phyloP scores from a whole-genome alignment of 2,329 filamentous ascomycete species.

The Cercospora sojina region DNA sequence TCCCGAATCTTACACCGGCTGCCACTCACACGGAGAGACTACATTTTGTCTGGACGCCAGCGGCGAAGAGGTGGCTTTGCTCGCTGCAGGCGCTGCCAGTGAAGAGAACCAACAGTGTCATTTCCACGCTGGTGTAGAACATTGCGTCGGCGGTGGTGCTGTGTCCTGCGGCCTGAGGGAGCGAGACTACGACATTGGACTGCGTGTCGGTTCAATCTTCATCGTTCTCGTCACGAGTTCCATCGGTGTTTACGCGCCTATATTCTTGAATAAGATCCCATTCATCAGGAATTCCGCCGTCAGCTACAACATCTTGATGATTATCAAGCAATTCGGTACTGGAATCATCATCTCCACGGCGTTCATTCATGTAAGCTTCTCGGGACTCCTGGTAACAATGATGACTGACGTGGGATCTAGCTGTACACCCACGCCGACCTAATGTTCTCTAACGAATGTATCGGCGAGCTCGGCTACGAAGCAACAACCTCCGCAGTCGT shows the following conservation, averaged over 20 bases:
- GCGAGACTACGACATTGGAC: slow-evolving; percentile 64
- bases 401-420: slow-evolving; percentile 40
- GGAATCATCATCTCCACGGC: slow-evolving; percentile 71
- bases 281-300: slow-evolving; percentile 45
- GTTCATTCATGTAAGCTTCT: slow-evolving; percentile 60
- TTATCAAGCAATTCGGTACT: slow-evolving; percentile 71
- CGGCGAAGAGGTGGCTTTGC: slow-evolving; percentile 6
- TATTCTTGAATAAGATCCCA: slow-evolving; percentile 61
- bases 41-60: slow-evolving; percentile 46
- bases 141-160: slow-evolving; percentile 57
- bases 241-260: slow-evolving; percentile 67
- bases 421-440: slow-evolving; percentile 70
- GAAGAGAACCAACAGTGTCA: slow-evolving; percentile 54
- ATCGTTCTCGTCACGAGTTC: slow-evolving; percentile 67
- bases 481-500: slow-evolving; percentile 67
- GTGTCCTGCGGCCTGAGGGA: slow-evolving; percentile 49
- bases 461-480: slow-evolving; percentile 67
- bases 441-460: slow-evolving; percentile 70
- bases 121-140: slow-evolving; percentile 72
- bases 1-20: slow-evolving; percentile 55
- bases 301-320: slow-evolving; percentile 54
- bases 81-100: slow-evolving; percentile 35
- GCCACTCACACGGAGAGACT: slow-evolving; percentile 61
- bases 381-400: neutral
- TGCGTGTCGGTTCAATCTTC: slow-evolving; percentile 71